Evolutionary conservation across 768 basidiomycete species (phyloP), one percentile per base, ranked within the genome.

Genomic region (Grammothele lineata): DNA sequence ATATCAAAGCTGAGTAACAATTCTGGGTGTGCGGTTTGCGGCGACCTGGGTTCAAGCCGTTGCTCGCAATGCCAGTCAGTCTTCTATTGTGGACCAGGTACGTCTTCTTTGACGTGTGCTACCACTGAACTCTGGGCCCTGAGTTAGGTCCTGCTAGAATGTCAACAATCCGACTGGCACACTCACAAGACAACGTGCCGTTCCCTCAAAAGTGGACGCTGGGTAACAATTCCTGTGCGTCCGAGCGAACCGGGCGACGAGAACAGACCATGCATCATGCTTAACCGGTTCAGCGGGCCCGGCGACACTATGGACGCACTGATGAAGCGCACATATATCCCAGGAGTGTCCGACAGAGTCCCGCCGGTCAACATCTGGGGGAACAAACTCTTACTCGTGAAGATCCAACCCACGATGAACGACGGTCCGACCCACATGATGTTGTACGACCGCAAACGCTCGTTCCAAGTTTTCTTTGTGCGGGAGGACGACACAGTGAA

Each of bases 131-230:
- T 35, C 33, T 23, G 4, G 18, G 21, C 24, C 21, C n/a, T n/a
- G n/a, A n/a, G n/a, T n/a, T n/a, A n/a, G n/a, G 14, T 38, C 19
- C 7, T 4, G 15, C 8, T 35, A 56, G 73, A 65, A 36, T 73
- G 72, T 43, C 73, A 72, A 50, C 58, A 43, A 18, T 50, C 45
- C n/a, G 68, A 73, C 47, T 75, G 72, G 71, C 57, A 59, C 22
- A 51, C 57, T 8, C 72, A 73, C 56, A 70, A 68, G 51, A 30
- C 41, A 1, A 40, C 56, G 1, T 74, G 72, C 53, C 59, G 56
- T 9, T 62, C 70, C 2, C 59, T 74, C 34, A 62, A 64, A 45
- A 68, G 66, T 14, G 72, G 67, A 3, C 61, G 57, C 2, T 75
- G 71, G 72, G 49, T 50, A 18, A 62, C 58, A 7, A 40, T 71